Percentiles rank a stretch among this genome's conserved stretches.
These are phyloP conservation scores for Penicillium dipodomyicola DNA, from an alignment of 495 filamentous ascomycete species.

Conservation along the genomic window DNA sequence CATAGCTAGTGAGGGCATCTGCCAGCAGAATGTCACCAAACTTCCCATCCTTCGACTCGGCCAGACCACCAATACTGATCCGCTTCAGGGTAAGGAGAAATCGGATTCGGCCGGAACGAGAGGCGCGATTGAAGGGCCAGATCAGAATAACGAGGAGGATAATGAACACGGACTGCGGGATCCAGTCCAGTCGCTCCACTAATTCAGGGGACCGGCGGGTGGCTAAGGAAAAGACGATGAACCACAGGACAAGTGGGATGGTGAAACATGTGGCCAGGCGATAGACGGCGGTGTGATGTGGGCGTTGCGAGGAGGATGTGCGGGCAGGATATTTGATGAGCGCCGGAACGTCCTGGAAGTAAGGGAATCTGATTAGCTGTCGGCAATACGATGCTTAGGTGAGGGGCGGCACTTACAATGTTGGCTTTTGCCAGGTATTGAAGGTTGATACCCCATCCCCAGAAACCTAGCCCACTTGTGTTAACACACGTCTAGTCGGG, in stretches of 20 bases:
- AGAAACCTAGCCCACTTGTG: constrained; percentile 58
- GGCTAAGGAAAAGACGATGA: constrained; percentile 77
- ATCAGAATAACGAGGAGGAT: constrained; percentile 67
- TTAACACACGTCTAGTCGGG: constrained; percentile 1
- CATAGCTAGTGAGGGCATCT: constrained; percentile 91
- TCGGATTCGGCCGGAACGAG: constrained; percentile 68
- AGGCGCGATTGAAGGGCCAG: constrained; percentile 67
- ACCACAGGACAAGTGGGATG: constrained; percentile 62
- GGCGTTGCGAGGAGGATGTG: constrained; percentile 57
- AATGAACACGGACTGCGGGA: constrained; percentile 77
- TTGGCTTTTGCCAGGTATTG: constrained; percentile 71
- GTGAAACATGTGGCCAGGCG: constrained; percentile 74
- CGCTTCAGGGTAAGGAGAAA: constrained; percentile 70
- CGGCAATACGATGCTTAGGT: background rate
- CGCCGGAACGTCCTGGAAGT: constrained; percentile 65
- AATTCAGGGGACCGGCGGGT: constrained; percentile 64
- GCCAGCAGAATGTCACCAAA: constrained; percentile 95
- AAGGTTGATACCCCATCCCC: constrained; percentile 87
- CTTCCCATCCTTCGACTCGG: constrained; percentile 75
- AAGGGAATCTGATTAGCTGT: constrained; percentile 4
- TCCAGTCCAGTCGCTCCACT: constrained; percentile 71
- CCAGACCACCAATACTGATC: constrained; percentile 75
- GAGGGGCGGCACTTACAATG: constrained; percentile 55
- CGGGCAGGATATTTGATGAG: constrained; percentile 77
- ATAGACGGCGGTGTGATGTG: constrained; percentile 79